A percentile compares a stretch with the other conserved stretches of the same genome.
Evolutionary conservation across 768 basidiomycete species (phyloP).

Genomic region (Podaxis sp.): DNA sequence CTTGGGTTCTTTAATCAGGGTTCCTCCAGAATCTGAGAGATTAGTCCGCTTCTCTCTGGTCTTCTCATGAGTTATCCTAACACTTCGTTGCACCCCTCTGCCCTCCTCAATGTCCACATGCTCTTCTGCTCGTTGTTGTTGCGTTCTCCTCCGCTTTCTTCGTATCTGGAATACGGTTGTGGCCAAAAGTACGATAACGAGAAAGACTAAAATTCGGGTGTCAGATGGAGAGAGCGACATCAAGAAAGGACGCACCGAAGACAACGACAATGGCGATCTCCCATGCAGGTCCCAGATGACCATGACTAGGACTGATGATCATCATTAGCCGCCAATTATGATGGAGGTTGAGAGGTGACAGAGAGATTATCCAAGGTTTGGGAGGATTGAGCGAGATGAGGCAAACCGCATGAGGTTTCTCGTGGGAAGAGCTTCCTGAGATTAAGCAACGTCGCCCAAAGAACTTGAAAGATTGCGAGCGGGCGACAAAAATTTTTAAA

Average conservation of each 20-base stretch:
- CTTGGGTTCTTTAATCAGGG: not conserved
- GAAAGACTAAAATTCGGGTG: conserved; percentile 19
- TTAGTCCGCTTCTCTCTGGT: not conserved
- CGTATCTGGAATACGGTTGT: conserved; percentile 28
- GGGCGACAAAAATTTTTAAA: not conserved
- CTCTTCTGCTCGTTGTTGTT: conserved; percentile 16
- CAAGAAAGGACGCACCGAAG: conserved; percentile 28
- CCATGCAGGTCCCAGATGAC: conserved; percentile 36
- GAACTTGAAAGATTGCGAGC: not conserved
- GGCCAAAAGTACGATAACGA: conserved; percentile 26
- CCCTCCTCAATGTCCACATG: conserved; percentile 1
- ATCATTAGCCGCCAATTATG: not conserved
- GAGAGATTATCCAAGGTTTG: not conserved
- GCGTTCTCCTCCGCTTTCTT: conserved; percentile 20
- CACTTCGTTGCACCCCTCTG: not conserved
- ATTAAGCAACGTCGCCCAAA: not conserved
- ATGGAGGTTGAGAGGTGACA: not conserved
- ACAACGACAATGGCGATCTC: conserved; percentile 36
- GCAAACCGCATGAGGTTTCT: not conserved
- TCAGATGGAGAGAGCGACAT: not conserved
- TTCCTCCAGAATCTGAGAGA: not conserved
- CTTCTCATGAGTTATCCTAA: not conserved
- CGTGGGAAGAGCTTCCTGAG: not conserved
- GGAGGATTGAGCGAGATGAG: not conserved
- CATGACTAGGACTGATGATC: conserved; percentile 28